These are phyloP conservation scores for Berkeleyomyces basicola DNA, from an alignment of 2,329 filamentous ascomycete genomes.

Conservation along the genomic window DNA sequence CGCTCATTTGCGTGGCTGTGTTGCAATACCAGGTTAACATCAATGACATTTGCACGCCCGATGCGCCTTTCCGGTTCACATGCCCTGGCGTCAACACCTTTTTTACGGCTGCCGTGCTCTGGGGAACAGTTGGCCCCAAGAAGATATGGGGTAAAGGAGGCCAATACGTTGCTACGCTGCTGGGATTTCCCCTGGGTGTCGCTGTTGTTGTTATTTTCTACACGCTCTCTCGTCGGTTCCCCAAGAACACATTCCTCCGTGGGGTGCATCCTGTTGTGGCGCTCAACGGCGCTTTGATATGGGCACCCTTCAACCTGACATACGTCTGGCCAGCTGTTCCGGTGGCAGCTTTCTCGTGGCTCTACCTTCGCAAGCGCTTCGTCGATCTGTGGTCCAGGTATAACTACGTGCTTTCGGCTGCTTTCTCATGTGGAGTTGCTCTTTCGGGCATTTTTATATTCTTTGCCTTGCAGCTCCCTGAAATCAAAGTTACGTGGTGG, in stretches of 20 bases:
- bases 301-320: conserved; percentile 26
- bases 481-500: conserved; percentile 31
- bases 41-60: conserved; percentile 22
- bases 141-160: conserved; percentile 26
- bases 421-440: conserved; percentile 33
- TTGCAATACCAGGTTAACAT: conserved; percentile 29
- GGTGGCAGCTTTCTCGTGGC: conserved; percentile 26
- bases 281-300: conserved; percentile 21
- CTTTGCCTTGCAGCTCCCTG: conserved; percentile 32
- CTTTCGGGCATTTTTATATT: conserved; percentile 36
- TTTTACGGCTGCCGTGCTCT: conserved; percentile 29
- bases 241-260: conserved; percentile 20
- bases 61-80: conserved; percentile 22
- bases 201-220: conserved; percentile 22
- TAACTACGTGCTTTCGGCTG: conserved; percentile 36
- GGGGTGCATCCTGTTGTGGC: conserved; percentile 26
- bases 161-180: conserved; percentile 25
- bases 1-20: conserved; percentile 33
- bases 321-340: conserved; percentile 30
- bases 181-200: conserved; percentile 23
- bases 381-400: conserved; percentile 28
- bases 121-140: conserved; percentile 28
- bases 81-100: conserved; percentile 26
- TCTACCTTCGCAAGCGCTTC: conserved; percentile 24
- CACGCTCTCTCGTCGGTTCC: conserved; percentile 18